Percentiles rank a stretch among this genome's conserved stretches.
Evolutionary conservation across 2,329 filamentous ascomycete genomes (phyloP).

Genomic region (Colletotrichum camelliae): DNA sequence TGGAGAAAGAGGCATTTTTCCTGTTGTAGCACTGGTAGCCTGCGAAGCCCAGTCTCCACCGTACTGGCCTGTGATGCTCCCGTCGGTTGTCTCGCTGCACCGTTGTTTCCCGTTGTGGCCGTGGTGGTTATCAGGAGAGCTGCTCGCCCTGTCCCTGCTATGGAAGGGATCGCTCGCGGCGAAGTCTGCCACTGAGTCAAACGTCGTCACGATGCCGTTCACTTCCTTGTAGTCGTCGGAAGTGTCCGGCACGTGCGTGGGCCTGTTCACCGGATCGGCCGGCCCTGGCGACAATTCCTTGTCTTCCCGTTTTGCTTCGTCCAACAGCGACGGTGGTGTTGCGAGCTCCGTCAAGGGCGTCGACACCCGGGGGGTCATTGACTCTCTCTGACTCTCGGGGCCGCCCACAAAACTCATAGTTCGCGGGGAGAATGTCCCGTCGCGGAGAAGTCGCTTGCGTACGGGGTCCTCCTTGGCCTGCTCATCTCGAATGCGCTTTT

Average conservation of each 20-base stretch:
- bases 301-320: conserved; percentile 27
- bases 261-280: conserved; percentile 31
- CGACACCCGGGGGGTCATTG: conserved; percentile 13
- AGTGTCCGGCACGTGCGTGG: conserved; percentile 36
- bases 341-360: conserved; percentile 15
- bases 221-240: conserved; percentile 44
- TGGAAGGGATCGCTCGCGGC: conserved; percentile 56
- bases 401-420: conserved; percentile 45
- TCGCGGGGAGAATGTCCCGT: conserved; percentile 50
- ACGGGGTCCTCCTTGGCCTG: conserved; percentile 55
- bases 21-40: conserved; percentile 66
- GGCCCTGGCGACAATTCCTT: conserved; percentile 31
- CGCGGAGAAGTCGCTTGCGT: conserved; percentile 37
- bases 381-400: conserved; percentile 3
- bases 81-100: conserved; percentile 67
- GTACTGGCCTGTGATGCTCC: conserved; percentile 58
- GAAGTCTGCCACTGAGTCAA: conserved; percentile 53
- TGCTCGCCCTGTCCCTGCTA: conserved; percentile 35
- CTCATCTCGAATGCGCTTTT: conserved; percentile 68
- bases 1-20: conserved; percentile 68
- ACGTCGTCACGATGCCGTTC: conserved; percentile 49
- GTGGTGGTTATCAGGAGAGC: conserved; percentile 39
- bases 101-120: conserved; percentile 55
- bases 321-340: conserved; percentile 22
- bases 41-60: conserved; percentile 68